Base-by-base conservation (phyloP, 306 rosid species). In the Ziziphus jujuba region DNA sequence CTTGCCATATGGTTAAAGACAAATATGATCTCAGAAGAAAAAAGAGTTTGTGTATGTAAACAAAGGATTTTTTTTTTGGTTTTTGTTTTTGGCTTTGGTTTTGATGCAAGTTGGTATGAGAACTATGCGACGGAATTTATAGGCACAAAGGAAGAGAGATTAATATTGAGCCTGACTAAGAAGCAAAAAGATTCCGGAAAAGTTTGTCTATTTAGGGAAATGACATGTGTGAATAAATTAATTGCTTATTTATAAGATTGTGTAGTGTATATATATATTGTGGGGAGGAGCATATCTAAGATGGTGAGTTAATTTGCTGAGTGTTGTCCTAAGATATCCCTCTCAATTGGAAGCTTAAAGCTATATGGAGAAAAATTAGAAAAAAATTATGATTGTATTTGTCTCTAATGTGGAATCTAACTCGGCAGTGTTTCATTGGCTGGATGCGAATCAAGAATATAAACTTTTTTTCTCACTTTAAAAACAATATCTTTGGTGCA, bases 401-500 rank as follows among this genome's bases (percentile, higher is more conserved):
- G 50, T 67, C 0, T 59, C 72, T 47, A 35, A 3, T 50, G 71
- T 49, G 65, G 90, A 82, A 85, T 77, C 84, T 56, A 59, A 79
- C 78, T 21, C 79, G 87, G 72, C 66, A 55, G 64, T 78, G 24
- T 58, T 59, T 56, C 65, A 79, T 82, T 80, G 81, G 87, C 47
- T 59, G 15, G 24, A 25, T 24, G 74, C 73, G 81, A 84, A 76
- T 61, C 78, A 63, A 59, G 88, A 87, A 85, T 82, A 56, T 63
- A 36, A 80, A 69, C 77, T 58, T 10, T 74, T 72, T 63, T 64
- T 36, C 58, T 59, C 78, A 69, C 78, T 79, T 71, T 17, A 48
- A 81, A 72, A 66, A 78, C 35, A 17, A 66, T 87, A 85, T 89
- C 89, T 81, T 78, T 74, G 56, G 56, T 38, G 53, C 84, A 79